Percentiles rank a stretch among this genome's conserved stretches.
These are phyloP conservation scores for Salinomyces thailandicus DNA, from an alignment of 2,329 filamentous ascomycete species.

Conservation along the genomic window DNA sequence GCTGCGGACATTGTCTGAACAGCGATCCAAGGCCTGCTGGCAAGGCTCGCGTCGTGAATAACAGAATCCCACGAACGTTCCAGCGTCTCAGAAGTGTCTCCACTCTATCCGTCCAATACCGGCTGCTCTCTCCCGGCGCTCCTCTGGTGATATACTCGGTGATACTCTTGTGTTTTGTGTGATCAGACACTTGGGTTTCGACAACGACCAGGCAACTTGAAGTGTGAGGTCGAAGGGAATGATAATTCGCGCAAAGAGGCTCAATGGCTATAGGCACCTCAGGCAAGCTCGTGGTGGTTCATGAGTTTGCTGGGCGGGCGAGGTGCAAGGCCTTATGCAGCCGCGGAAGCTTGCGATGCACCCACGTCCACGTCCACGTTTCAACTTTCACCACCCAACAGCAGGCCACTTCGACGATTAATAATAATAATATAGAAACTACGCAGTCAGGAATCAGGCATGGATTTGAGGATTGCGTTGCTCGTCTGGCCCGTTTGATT, in stretches of 20 bases:
- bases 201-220: no score
- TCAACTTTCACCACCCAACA: no score
- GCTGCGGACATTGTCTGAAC: conserved; percentile 7
- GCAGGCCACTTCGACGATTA: no score
- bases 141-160: no score
- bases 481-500: background rate
- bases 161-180: no score
- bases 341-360: background rate
- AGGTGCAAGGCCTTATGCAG: background rate
- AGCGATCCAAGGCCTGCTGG: background rate
- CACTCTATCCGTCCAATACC: background rate
- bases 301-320: background rate
- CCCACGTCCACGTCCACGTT: background rate
- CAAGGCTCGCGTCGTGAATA: background rate
- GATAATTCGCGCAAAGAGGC: no score
- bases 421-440: no score
- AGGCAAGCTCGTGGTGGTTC: background rate
- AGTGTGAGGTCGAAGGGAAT: no score
- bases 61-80: background rate
- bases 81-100: conserved; percentile 2
- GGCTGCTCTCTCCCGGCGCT: no score
- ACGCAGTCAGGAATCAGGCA: no score
- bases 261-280: background rate
- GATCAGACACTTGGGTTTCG: no score
- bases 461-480: background rate